phyloP scores from a whole-genome alignment of 805 yeast genomes.

The Cyberlindnera subsufficiens region DNA sequence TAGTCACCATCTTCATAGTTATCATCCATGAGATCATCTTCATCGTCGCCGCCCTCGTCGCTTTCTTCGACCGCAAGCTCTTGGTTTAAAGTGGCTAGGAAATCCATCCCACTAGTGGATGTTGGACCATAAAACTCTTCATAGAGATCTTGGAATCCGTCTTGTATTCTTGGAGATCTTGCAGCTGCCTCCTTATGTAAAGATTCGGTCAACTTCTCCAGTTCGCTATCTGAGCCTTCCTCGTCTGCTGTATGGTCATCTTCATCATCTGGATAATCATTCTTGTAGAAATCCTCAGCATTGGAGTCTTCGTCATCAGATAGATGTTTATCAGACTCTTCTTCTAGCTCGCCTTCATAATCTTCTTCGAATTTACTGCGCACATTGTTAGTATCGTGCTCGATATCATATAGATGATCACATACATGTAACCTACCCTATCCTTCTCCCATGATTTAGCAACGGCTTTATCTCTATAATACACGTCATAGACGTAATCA shows the following conservation, averaged over 20 bases:
- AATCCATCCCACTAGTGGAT: constrained; percentile 31
- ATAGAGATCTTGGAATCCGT: constrained; percentile 31
- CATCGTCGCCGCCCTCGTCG: constrained; percentile 40
- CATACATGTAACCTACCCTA: constrained; percentile 30
- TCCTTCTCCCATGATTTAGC: constrained; percentile 39
- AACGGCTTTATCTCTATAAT: constrained; percentile 58
- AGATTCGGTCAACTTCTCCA: constrained; percentile 14
- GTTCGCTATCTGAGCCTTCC: constrained; percentile 11
- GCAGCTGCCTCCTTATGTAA: constrained; percentile 10
- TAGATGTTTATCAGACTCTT: constrained; percentile 30
- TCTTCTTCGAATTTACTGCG: constrained; percentile 34
- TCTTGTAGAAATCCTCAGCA: constrained; percentile 87
- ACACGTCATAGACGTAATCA: constrained; percentile 93
- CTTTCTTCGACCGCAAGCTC: neutral
- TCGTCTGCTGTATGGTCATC: constrained; percentile 42
- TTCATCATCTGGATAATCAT: constrained; percentile 94
- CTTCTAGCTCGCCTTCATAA: constrained; percentile 27
- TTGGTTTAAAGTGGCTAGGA: constrained; percentile 29
- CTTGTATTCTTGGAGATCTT: constrained; percentile 3
- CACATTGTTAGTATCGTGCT: neutral
- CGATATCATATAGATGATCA: neutral
- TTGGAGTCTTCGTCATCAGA: constrained; percentile 82
- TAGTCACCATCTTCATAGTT: constrained; percentile 29
- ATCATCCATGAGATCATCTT: constrained; percentile 44
- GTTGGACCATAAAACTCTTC: constrained; percentile 74